These are phyloP conservation scores for Solanum pinnatisectum DNA, from an alignment of 257 asterid genomes.

Conservation along the genomic window DNA sequence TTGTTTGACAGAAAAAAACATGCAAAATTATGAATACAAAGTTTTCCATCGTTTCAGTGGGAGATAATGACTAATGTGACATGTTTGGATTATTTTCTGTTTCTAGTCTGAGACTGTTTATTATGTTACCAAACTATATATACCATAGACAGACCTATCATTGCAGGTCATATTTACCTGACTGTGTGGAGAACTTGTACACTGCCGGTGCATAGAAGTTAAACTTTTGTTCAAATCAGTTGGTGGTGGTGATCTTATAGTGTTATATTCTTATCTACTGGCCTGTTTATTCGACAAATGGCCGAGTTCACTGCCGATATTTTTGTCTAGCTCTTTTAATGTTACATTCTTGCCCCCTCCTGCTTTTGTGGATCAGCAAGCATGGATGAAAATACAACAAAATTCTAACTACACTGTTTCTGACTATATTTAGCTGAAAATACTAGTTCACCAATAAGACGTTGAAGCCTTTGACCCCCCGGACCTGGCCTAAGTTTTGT, in stretches of 20 bases:
- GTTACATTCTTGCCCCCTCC: neutral
- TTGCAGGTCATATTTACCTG: neutral
- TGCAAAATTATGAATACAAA: neutral
- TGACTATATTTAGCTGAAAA: conserved; percentile 18
- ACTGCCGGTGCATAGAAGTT: neutral
- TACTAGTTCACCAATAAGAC: conserved; percentile 37
- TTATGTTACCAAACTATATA: neutral
- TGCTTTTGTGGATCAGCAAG: neutral
- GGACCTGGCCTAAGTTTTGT: conserved; percentile 54
- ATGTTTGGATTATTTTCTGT: neutral
- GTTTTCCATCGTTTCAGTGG: neutral
- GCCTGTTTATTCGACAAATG: neutral
- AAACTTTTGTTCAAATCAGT: neutral
- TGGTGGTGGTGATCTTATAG: neutral
- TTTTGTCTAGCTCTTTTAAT: neutral
- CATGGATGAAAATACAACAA: neutral
- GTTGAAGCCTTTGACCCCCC: conserved; percentile 56
- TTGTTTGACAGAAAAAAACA: neutral
- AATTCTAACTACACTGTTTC: conserved; percentile 49
- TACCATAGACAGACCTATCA: neutral
- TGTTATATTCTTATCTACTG: neutral
- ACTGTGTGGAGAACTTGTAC: neutral
- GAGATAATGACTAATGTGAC: neutral
- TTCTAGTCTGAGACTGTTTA: neutral
- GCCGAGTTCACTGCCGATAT: neutral